Evolutionary conservation across 139 green algal species (phyloP).

Genomic region (Tetraselmis striata): DNA sequence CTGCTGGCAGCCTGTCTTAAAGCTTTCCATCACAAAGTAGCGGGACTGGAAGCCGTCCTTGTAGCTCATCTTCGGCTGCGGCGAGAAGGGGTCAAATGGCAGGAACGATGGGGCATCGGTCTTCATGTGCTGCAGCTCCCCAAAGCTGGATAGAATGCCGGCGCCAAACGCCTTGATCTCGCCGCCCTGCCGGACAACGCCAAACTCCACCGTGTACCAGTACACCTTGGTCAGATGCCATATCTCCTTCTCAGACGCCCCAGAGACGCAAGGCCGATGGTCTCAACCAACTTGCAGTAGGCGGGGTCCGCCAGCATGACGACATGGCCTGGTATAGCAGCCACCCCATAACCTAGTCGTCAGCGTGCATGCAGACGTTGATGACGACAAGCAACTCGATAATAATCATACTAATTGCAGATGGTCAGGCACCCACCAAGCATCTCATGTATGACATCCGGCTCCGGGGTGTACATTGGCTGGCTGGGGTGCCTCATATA

Average conservation of each 20-base stretch:
- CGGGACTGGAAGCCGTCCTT: constrained; percentile 83
- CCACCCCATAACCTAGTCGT: too few relatives aligned
- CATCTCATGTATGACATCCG: constrained; percentile 82
- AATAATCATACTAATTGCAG: too few relatives aligned
- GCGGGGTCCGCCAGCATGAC: constrained; percentile 75
- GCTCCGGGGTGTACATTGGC: constrained; percentile 86
- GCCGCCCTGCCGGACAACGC: constrained; percentile 66
- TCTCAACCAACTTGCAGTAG: constrained; percentile 70
- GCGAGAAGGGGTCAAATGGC: constrained; percentile 61
- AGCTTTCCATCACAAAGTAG: constrained; percentile 76
- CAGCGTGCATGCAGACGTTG: too few relatives aligned
- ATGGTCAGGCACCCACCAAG: constrained; percentile 37
- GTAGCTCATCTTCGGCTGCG: constrained; percentile 82
- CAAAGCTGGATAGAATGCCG: constrained; percentile 76
- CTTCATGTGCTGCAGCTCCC: constrained; percentile 81
- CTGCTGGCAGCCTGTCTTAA: constrained; percentile 53
- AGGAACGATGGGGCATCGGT: constrained; percentile 40
- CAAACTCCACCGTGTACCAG: constrained; percentile 92
- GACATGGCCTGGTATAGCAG: constrained; percentile 85
- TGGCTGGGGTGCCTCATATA: constrained; percentile 74
- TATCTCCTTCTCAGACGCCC: constrained; percentile 63
- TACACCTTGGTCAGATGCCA: constrained; percentile 27
- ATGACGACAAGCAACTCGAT: too few relatives aligned
- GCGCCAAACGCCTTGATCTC: constrained; percentile 69
- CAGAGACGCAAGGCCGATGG: constrained; percentile 77